These are phyloP conservation scores for Leccinum variicolor DNA, from an alignment of 768 basidiomycete genomes.

Conservation along the genomic window DNA sequence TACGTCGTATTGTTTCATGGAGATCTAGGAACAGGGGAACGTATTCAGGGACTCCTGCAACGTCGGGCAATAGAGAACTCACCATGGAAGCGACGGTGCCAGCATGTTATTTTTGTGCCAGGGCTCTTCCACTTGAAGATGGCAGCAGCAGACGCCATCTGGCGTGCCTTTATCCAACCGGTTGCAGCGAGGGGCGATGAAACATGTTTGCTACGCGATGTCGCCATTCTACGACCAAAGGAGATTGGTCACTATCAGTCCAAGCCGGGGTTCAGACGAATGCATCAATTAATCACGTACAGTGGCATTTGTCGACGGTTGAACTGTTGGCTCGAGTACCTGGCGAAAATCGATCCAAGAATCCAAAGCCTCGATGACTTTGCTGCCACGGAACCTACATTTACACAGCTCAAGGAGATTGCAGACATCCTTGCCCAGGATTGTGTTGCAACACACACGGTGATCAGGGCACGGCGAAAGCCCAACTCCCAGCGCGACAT, in stretches of 20 bases:
- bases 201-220: conserved; percentile 18
- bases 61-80: conserved; percentile 8
- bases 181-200: neutral
- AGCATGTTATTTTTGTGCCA: conserved; percentile 32
- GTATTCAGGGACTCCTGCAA: neutral
- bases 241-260: conserved; percentile 31
- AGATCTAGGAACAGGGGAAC: neutral
- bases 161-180: conserved; percentile 12
- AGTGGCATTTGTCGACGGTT: conserved; percentile 23
- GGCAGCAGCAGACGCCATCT: conserved; percentile 26
- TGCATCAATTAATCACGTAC: conserved; percentile 36
- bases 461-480: neutral
- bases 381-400: conserved; percentile 2
- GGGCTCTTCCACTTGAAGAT: conserved; percentile 37
- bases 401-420: conserved; percentile 28
- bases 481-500: neutral
- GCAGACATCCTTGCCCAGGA: conserved; percentile 16
- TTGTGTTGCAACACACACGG: neutral
- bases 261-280: conserved; percentile 35
- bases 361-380: conserved; percentile 11
- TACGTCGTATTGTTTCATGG: neutral
- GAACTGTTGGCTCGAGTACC: conserved; percentile 29
- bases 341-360: neutral
- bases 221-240: conserved; percentile 24
- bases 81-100: conserved; percentile 26